Evolutionary conservation across 345 rosid genomes (phyloP), one percentile per base, ranked within the genome.

Genomic region (Dimocarpus longan): DNA sequence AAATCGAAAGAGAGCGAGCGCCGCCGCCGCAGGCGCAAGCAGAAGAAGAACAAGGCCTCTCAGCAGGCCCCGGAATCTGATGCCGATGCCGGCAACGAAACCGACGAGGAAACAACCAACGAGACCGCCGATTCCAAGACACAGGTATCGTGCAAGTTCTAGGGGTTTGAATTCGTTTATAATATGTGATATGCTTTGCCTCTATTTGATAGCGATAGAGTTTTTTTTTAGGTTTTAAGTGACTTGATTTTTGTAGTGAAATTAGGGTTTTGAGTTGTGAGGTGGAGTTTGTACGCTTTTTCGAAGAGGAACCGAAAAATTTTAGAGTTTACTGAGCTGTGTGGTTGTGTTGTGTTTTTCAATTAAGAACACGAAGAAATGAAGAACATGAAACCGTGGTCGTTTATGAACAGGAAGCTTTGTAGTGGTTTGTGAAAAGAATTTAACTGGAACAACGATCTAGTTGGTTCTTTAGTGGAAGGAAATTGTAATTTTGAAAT

Each of bases 1-100:
- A 92, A 93, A 78, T 85, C 94, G 5, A 90, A 89, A 8, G 99
- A 94, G 84, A 90, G 81, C 76, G 99, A 97, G 54, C 86, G 98
- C 50, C 99, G 99, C 26, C 98, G 98, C 74, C 92, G 98, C 68
- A 79, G 99, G 75, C 95, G 99, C 81, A 97, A 97, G 92, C 99
- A 94, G 90, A 97, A 97, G 95, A 96, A 97, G 91, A 92, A 82
- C 79, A 91, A 87, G 74, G 83, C 86, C 62, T 78, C 86, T 50
- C 81, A 65, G 70, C 82, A 74, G 70, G 75, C 73, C n/a, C 66
- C 80, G 0, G 79, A 76, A 5, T 67, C 66, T 22, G 54, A 54
- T 5, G 62, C 67, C 60, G 86, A 83, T 24, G 82, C 79, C 13
- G 91, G 80, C 0, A 75, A 80, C 0, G 89, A 87, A 52, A 83